Percentiles rank a stretch among this genome's conserved stretches.
phyloP scores from a whole-genome alignment of 1,284 basidiomycete species.

The Ceratobasidium sp. region DNA sequence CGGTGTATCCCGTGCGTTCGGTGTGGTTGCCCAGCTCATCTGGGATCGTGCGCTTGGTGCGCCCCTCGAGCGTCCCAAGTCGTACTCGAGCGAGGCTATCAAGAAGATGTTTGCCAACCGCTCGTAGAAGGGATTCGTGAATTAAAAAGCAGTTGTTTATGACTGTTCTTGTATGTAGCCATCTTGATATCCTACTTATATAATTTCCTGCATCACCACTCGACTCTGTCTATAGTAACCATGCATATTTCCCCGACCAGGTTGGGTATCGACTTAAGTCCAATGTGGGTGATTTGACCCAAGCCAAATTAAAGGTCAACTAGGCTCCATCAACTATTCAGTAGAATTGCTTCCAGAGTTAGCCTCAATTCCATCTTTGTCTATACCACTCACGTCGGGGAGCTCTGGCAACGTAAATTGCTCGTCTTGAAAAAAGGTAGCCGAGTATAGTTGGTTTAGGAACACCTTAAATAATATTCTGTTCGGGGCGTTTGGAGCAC shows the following conservation, averaged over 20 bases:
- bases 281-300: no score
- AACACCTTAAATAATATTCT: slow-evolving; percentile 29
- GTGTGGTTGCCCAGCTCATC: slow-evolving; percentile 87
- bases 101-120: slow-evolving; percentile 67
- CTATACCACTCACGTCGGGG: no score
- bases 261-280: no score
- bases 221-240: background rate
- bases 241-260: no score
- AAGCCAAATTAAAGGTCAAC: no score
- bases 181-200: slow-evolving; percentile 19
- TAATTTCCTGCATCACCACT: slow-evolving; percentile 2
- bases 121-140: slow-evolving; percentile 38
- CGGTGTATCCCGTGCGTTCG: slow-evolving; percentile 93
- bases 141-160: slow-evolving; percentile 16
- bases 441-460: slow-evolving; percentile 4
- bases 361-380: no score
- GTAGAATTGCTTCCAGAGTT: no score
- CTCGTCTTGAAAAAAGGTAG: no score
- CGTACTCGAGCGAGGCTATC: slow-evolving; percentile 79
- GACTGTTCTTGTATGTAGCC: slow-evolving; percentile 30
- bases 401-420: no score
- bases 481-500: slow-evolving; percentile 1
- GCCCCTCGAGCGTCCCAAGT: slow-evolving; percentile 87
- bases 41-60: slow-evolving; percentile 97
- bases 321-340: no score